Evolutionary conservation across 1,139 yeast genomes (phyloP).

Genomic region (Kurtzmaniella quercitrusa): DNA sequence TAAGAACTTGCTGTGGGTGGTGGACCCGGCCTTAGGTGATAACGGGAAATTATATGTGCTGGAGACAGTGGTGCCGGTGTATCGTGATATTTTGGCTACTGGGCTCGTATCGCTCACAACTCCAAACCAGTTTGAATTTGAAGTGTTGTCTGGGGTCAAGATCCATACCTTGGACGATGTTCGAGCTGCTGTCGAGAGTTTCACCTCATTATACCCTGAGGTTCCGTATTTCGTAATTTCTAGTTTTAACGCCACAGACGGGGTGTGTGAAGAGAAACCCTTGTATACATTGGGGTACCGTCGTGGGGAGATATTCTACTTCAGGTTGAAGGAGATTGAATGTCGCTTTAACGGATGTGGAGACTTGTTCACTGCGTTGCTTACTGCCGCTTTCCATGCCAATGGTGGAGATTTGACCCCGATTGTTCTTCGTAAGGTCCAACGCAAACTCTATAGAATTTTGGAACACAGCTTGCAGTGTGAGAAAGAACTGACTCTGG

Average conservation of each 20-base stretch:
- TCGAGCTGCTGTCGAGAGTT: conserved; percentile 17
- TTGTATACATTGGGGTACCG: conserved; percentile 34
- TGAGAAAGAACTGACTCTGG: conserved; percentile 14
- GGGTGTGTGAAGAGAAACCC: conserved; percentile 1
- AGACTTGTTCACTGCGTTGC: conserved; percentile 38
- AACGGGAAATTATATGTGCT: conserved; percentile 35
- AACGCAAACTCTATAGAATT: conserved; percentile 26
- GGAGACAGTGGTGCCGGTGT: conserved; percentile 28
- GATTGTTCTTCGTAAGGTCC: conserved; percentile 22
- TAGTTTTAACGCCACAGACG: conserved; percentile 23
- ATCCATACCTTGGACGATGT: conserved; percentile 17
- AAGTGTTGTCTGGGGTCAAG: conserved; percentile 22
- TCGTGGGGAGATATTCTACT: conserved; percentile 16
- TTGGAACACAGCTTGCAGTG: conserved; percentile 23
- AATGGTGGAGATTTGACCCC: conserved; percentile 20
- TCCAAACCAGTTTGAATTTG: conserved; percentile 42
- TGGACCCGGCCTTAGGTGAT: conserved; percentile 41
- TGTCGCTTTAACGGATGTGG: conserved; percentile 45
- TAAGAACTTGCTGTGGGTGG: conserved; percentile 20
- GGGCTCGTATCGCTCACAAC: conserved; percentile 31
- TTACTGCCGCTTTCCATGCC: conserved; percentile 29
- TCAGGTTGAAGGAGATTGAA: conserved; percentile 28
- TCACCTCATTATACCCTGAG: conserved; percentile 15
- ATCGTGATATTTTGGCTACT: conserved; percentile 19
- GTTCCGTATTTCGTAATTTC: conserved; percentile 32